Evolutionary conservation across 371 early-diverging fungal genomes (phyloP), one percentile per base, ranked within the genome.

Genomic region (Rhizopus arrhizus): DNA sequence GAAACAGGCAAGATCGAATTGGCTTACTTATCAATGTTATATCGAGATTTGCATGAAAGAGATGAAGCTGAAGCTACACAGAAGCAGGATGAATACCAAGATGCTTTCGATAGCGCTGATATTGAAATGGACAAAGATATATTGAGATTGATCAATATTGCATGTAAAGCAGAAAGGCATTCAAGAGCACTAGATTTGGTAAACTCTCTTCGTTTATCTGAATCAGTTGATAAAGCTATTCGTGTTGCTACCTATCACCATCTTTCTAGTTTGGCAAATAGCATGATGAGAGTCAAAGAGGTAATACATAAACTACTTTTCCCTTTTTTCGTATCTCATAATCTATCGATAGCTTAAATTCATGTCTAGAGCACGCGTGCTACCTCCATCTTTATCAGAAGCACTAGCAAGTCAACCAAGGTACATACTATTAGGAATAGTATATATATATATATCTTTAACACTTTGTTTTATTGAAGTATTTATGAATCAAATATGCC

Each of bases 131-230:
- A 95, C 72, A 95, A 92, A 66, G 65, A 82, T 15, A 54, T 89
- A 4, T 65, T 96, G 40, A 74, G 85, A 41, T 72, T 93, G 60
- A 86, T 96, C 46, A 86, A 90, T 86, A 49, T 72, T 36, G 91
- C 95, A 5, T 92, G 92, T 69, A 87, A 85, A 65, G 68, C 73
- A 0, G 92, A 91, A 34, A 84, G 85, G 41, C 56, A 76, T 0
- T 86, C 91, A 58, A 82, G 92, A 10, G 94, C 92, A 0, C 58
- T 93, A 31, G 95, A 95, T 59, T 65, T 96, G 52, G 78, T 88
- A 7, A 62, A 70, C 12, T 75, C 82, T 64, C 72, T 95, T 28
- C 77, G 78, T 38, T 62, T 74, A 13, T 53, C 80, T 3, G 68
- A 69, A 38, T 88, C 94, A 0, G 62, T 95, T 40, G 92, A 93